Evolutionary conservation across 768 basidiomycete species (phyloP).

Genomic region (Pulveroboletus sp.): DNA sequence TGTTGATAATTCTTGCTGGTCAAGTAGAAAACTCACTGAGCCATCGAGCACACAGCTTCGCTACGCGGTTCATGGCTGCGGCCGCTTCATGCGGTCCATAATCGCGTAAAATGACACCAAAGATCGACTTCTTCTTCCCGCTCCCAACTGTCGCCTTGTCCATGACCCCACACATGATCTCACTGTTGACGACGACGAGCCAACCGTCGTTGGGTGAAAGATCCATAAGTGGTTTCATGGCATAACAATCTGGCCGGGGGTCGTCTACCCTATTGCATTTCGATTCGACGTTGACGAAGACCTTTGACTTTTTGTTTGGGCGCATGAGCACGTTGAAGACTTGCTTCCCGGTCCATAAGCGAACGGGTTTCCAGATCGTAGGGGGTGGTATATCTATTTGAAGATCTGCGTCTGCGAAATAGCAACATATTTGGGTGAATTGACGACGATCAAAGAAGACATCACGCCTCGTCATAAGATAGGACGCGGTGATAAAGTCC

Average conservation of each 20-base stretch:
- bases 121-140: constrained; percentile 99
- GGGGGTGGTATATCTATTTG: constrained; percentile 97
- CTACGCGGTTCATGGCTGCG: constrained; percentile 90
- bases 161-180: constrained; percentile 99
- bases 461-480: constrained; percentile 89
- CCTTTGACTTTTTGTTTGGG: constrained; percentile 77
- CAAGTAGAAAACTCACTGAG: constrained; percentile 52
- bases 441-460: constrained; percentile 90
- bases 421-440: constrained; percentile 95
- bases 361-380: constrained; percentile 85
- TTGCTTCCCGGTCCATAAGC: constrained; percentile 98
- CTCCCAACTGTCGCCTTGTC: constrained; percentile 97
- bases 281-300: constrained; percentile 92
- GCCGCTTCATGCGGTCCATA: constrained; percentile 95
- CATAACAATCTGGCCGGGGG: constrained; percentile 59
- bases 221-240: constrained; percentile 67
- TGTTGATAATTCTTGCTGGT: not conserved
- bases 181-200: constrained; percentile 94
- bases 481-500: constrained; percentile 99
- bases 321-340: constrained; percentile 97
- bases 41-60: constrained; percentile 93
- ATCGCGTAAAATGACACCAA: constrained; percentile 95
- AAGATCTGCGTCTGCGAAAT: constrained; percentile 84
- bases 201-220: constrained; percentile 97
- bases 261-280: constrained; percentile 91